Conservation (phyloP, 257 asterid genomes). For the Haberlea rhodopensis region DNA sequence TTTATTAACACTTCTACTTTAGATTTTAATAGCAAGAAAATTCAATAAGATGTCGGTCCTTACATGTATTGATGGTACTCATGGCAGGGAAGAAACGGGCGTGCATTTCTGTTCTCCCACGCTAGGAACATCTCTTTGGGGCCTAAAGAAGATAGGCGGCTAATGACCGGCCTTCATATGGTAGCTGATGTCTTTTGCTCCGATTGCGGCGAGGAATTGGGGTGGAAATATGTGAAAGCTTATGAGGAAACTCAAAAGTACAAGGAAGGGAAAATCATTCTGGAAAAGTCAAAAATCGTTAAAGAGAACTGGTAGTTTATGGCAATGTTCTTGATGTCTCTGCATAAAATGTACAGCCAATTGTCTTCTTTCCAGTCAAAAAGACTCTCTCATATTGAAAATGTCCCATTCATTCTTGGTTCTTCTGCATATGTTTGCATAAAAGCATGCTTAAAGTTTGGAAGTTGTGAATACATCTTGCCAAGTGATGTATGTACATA, state of each 20-base stretch:
- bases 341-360: not conserved
- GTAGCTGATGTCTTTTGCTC: constrained; percentile 65
- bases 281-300: constrained; percentile 69
- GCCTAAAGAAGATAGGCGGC: constrained; percentile 65
- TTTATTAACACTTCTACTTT: not conserved
- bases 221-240: constrained; percentile 82
- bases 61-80: constrained; percentile 10
- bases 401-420: constrained; percentile 28
- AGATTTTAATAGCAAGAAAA: not conserved
- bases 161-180: constrained; percentile 76
- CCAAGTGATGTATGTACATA: constrained; percentile 9
- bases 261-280: constrained; percentile 78
- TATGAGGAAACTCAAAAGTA: constrained; percentile 70
- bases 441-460: constrained; percentile 25
- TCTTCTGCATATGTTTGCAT: constrained; percentile 28
- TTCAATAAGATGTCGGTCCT: constrained; percentile 10
- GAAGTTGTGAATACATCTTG: constrained; percentile 22
- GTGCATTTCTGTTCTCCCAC: constrained; percentile 75
- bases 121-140: constrained; percentile 64
- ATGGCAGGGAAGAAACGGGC: constrained; percentile 63
- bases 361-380: not conserved
- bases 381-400: not conserved
- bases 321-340: constrained; percentile 3
- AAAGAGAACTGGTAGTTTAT: constrained; percentile 70
- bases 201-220: constrained; percentile 69